phyloP scores from a whole-genome alignment of 108 stramenopile genomes.

The Discostella pseudostelligera region DNA sequence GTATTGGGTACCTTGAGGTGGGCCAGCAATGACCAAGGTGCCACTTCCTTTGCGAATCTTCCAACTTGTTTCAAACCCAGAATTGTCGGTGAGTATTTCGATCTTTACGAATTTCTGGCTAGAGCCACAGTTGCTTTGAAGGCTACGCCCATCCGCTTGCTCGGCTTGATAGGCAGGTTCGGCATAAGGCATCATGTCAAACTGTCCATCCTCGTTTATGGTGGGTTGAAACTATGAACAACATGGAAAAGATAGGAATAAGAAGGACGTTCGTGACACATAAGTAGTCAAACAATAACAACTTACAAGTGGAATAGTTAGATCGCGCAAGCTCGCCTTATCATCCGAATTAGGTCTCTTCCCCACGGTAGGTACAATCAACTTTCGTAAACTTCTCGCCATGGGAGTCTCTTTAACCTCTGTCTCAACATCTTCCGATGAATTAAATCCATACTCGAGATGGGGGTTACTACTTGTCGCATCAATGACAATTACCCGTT shows the following conservation, averaged over 20 bases:
- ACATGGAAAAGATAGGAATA: background rate
- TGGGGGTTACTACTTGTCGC: too few relatives aligned
- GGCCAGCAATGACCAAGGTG: constrained; percentile 1
- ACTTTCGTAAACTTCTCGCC: background rate
- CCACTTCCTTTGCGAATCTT: constrained; percentile 2
- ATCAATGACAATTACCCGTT: too few relatives aligned
- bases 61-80: constrained; percentile 20
- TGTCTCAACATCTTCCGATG: too few relatives aligned
- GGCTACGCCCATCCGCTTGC: constrained; percentile 2
- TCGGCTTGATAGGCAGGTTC: background rate
- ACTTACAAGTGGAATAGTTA: background rate
- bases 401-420: background rate
- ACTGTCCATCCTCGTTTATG: background rate
- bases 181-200: background rate
- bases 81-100: constrained; percentile 19
- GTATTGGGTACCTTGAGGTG: constrained; percentile 5
- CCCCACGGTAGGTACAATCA: background rate
- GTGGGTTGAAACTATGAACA: background rate
- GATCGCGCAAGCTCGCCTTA: background rate
- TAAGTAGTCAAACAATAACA: background rate
- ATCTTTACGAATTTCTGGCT: constrained; percentile 17
- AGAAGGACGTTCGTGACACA: background rate
- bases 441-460: background rate
- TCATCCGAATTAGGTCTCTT: background rate
- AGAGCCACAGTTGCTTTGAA: background rate